Percentiles rank a stretch among this genome's conserved stretches.
These are phyloP conservation scores for Huntiella abstrusa DNA, from an alignment of 2,329 filamentous ascomycete species.

Conservation along the genomic window DNA sequence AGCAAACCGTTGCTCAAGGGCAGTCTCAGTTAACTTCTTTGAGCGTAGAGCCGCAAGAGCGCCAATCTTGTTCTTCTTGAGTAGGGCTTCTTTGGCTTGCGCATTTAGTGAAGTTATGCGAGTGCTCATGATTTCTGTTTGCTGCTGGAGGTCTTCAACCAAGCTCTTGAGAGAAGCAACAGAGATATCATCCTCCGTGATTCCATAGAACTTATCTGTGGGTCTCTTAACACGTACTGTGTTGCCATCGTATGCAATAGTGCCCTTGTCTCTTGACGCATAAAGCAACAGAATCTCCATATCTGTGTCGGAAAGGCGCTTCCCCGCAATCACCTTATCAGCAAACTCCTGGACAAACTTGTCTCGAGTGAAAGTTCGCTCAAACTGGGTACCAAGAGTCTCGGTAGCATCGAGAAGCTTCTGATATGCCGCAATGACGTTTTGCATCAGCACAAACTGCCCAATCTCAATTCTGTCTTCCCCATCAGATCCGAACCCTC, in stretches of 20 bases:
- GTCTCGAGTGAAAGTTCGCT: slow-evolving; percentile 47
- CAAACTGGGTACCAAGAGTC: slow-evolving; percentile 32
- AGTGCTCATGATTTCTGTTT: slow-evolving; percentile 46
- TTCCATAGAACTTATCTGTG: slow-evolving; percentile 19
- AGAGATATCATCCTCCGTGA: slow-evolving; percentile 62
- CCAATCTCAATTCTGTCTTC: slow-evolving; percentile 40
- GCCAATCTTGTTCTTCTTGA: slow-evolving; percentile 50
- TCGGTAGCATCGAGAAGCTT: slow-evolving; percentile 28
- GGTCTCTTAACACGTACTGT: slow-evolving; percentile 53
- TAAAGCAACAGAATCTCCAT: slow-evolving; percentile 52
- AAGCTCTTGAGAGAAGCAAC: slow-evolving; percentile 72
- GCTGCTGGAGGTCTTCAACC: slow-evolving; percentile 52
- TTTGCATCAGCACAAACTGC: slow-evolving; percentile 46
- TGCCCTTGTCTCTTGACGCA: slow-evolving; percentile 45
- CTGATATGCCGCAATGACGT: slow-evolving; percentile 40
- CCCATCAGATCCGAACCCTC: slow-evolving; percentile 21
- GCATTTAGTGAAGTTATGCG: slow-evolving; percentile 47
- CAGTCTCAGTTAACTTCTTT: slow-evolving; percentile 64
- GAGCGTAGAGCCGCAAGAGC: slow-evolving; percentile 64
- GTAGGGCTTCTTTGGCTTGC: slow-evolving; percentile 51
- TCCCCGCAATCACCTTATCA: slow-evolving; percentile 28
- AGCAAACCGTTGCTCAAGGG: slow-evolving; percentile 50
- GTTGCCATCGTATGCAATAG: slow-evolving; percentile 40
- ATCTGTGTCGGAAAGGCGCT: slow-evolving; percentile 41
- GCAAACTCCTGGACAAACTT: slow-evolving; percentile 44